Evolutionary conservation across 2,329 filamentous ascomycete genomes (phyloP), one percentile per base, ranked within the genome.

Genomic region (Trichoderma koningii): DNA sequence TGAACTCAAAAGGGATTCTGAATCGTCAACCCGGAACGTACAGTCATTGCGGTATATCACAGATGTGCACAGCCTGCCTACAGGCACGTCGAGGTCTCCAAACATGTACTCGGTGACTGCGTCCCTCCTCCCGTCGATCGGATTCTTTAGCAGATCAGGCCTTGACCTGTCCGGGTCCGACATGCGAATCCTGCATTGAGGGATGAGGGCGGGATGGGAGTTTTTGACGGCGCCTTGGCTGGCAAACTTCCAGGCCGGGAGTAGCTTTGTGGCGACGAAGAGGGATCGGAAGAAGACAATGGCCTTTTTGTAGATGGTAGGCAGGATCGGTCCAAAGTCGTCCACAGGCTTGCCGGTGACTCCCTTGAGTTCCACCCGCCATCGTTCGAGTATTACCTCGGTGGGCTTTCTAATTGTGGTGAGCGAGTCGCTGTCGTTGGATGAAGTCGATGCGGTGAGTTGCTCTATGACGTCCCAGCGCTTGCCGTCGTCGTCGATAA

Each of bases 241-340:
- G 47, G 83, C 87, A 72, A 96, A 90, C 78, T 89, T 96, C 88
- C 90, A 97, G 26, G 90, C 88, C 2, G 95, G 95, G 67, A 97
- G 80, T 67, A 97, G 85, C 71, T 91, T 89, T 47, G 92, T 87
- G 63, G 91, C 90, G 56, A 91, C 87, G 76, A 91, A 97, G 52
- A 99, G 83, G 1, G 93, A 93, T 66, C 95, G 87, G 78, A 98
- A 97, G 71, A 97, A 87, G 70, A 98, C 90, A 69, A 99, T 96
- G 71, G 91, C 92, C 79, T 96, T 95, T 80, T 99, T 99, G 83
- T 99, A 99, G 66, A 97, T 88, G 60, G 92, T 94, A 15, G 95
- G 93, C 59, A 98, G 80, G 38, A 80, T 82, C 12, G 81, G 81
- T 7, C 84, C 85, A 74, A 88, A 91, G 73, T 85, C 86, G 55